A percentile compares a stretch with the other conserved stretches of the same genome.
phyloP scores from a whole-genome alignment of 2,329 filamentous ascomycete genomes.

The Venturia oleaginea region DNA sequence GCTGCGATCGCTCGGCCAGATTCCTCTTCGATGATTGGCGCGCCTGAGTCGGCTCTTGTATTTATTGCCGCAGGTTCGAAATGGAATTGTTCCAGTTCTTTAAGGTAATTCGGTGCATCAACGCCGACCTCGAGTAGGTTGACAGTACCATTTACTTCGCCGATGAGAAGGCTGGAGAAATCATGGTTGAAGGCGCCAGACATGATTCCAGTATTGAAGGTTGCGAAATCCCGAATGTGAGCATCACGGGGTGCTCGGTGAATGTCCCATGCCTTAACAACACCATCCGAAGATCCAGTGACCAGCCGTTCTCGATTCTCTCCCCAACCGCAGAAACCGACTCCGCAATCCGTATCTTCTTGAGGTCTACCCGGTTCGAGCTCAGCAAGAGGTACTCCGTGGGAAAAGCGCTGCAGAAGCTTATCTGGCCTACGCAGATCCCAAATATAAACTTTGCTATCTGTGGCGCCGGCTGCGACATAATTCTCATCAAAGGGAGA shows the following conservation, averaged over 20 bases:
- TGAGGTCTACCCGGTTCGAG: constrained; percentile 33
- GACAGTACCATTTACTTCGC: constrained; percentile 47
- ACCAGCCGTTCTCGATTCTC: constrained; percentile 43
- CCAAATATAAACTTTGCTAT: constrained; percentile 53
- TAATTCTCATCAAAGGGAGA: constrained; percentile 42
- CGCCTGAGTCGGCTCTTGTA: neutral
- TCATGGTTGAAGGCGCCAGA: constrained; percentile 49
- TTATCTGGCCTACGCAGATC: constrained; percentile 40
- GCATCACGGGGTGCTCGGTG: constrained; percentile 42
- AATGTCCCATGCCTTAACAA: constrained; percentile 52
- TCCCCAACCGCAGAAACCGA: constrained; percentile 51
- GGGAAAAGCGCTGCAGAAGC: constrained; percentile 41
- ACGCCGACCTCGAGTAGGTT: constrained; percentile 40
- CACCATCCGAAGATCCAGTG: constrained; percentile 52
- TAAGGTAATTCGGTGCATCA: constrained; percentile 22
- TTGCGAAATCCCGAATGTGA: constrained; percentile 41
- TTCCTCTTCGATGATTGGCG: constrained; percentile 15
- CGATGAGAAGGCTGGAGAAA: constrained; percentile 45
- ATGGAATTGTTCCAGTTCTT: constrained; percentile 23
- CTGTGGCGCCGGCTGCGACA: constrained; percentile 51
- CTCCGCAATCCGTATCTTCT: constrained; percentile 48
- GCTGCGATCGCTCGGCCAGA: constrained; percentile 22
- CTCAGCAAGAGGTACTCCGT: constrained; percentile 43
- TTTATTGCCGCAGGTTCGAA: constrained; percentile 20
- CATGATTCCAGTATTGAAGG: constrained; percentile 46